Evolutionary conservation across 2,329 filamentous ascomycete species (phyloP), one percentile per base, ranked within the genome.

Genomic region (Sphaceloma murrayae): DNA sequence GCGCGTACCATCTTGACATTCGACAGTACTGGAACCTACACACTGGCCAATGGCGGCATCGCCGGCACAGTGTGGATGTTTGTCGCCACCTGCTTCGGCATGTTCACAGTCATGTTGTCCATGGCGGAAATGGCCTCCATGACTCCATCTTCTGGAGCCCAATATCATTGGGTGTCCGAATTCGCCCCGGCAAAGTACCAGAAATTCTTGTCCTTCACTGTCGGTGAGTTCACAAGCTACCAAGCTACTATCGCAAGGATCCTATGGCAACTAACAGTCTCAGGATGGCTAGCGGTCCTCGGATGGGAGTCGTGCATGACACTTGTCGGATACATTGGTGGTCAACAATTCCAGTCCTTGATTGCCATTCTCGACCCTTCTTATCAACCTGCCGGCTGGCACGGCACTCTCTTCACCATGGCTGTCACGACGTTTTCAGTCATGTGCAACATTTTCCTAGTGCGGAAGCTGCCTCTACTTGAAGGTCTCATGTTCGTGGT

Each of bases 231-330:
- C 24, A 13, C 10, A n/a, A 32, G 30, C 7, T n/a, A 6, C 30
- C 10, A n/a, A 8, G 3, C 2, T 17, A 8, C 6, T 13, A 18
- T 39, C 34, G 2, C 34, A 10, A 10, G 18, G 19, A 38, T 11
- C 2, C 17, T 22, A 3, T 17, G 11, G 6, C 3, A 10, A 42
- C 36, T 40, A 4, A 40, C 8, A 24, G 3, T 38, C 16, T 31
- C 66, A 5, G 66, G 66, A 10, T 69, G 66, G 67, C 56, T 65
- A 18, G 62, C 59, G n/a, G 53, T 64, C 1, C 49, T 57, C 5
- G 63, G 61, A 3, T 67, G 64, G 63, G 61, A 65, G 48, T 60
- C 62, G 3, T 34, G 50, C 52, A 46, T 64, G 34, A 40, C 45
- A 5, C 29, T 47, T 4, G 46, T 43, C 5, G 42, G 38, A 8